Evolutionary conservation across 768 basidiomycete genomes (phyloP).

Genomic region (Lentinula lateritia): DNA sequence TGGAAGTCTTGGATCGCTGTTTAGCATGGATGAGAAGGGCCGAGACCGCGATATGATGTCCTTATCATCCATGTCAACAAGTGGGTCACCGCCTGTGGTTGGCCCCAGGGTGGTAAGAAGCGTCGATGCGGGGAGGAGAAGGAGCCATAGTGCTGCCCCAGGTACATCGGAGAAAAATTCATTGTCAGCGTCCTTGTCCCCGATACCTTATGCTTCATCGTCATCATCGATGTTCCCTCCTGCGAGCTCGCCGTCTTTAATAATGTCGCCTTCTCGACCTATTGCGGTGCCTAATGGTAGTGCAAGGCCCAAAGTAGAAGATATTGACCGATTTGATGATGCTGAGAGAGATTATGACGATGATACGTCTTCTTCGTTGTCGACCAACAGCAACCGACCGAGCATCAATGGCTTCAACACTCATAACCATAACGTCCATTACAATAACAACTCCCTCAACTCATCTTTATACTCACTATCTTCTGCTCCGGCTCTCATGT

Average conservation of each 20-base stretch:
- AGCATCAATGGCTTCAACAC: background rate
- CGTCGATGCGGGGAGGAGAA: slow-evolving; percentile 41
- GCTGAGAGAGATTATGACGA: background rate
- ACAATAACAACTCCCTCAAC: background rate
- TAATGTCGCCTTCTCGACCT: slow-evolving; percentile 2
- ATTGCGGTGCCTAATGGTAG: slow-evolving; percentile 4
- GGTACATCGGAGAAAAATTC: slow-evolving; percentile 12
- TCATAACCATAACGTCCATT: background rate
- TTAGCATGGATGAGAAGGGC: slow-evolving; percentile 23
- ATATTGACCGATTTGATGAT: background rate
- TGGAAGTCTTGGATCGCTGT: slow-evolving; percentile 43
- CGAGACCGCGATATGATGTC: slow-evolving; percentile 6
- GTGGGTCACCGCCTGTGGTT: slow-evolving; percentile 19
- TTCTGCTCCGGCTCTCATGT: background rate
- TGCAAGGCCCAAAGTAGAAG: background rate
- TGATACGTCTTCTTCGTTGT: slow-evolving; percentile 1
- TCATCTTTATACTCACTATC: background rate
- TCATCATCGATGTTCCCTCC: slow-evolving; percentile 1
- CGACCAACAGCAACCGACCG: background rate
- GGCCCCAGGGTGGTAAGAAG: slow-evolving; percentile 52
- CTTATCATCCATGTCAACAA: slow-evolving; percentile 11
- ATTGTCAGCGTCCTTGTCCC: background rate
- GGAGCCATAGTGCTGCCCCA: slow-evolving; percentile 29
- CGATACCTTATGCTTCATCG: background rate
- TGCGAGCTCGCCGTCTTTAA: background rate